phyloP scores from a whole-genome alignment of 2,329 filamentous ascomycete genomes.

The Aspergillus pseudoterreus region DNA sequence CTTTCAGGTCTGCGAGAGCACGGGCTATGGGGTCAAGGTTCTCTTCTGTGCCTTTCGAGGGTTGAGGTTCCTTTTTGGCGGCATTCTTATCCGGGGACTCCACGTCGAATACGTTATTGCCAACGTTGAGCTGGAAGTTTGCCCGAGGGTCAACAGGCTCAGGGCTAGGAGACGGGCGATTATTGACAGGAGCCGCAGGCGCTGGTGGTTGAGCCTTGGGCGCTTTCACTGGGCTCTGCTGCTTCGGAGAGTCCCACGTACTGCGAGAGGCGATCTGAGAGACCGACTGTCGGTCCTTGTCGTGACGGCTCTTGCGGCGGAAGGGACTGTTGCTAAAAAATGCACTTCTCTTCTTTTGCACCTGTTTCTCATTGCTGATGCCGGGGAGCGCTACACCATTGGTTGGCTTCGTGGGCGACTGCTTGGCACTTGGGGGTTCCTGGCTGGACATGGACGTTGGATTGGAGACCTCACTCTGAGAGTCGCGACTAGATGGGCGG shows the following conservation, averaged over 20 bases:
- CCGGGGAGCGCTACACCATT: constrained; percentile 40
- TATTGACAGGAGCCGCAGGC: constrained; percentile 11
- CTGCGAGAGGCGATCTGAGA: constrained; percentile 45
- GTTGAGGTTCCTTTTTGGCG: constrained; percentile 37
- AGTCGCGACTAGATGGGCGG: constrained; percentile 79
- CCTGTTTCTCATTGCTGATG: constrained; percentile 59
- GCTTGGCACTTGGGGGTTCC: constrained; percentile 70
- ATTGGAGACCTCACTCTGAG: constrained; percentile 85
- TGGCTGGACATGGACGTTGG: constrained; percentile 85
- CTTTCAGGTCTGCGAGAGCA: constrained; percentile 89
- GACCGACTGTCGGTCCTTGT: constrained; percentile 54
- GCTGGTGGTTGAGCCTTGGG: constrained; percentile 16
- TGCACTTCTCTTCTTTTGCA: constrained; percentile 69
- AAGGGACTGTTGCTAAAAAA: constrained; percentile 96
- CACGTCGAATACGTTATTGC: constrained; percentile 94
- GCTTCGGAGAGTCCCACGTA: constrained; percentile 49
- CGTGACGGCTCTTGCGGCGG: constrained; percentile 79
- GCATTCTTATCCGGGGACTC: constrained; percentile 67
- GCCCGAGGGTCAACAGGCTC: constrained; percentile 88
- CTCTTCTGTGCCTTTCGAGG: constrained; percentile 48
- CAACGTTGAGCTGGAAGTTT: constrained; percentile 88
- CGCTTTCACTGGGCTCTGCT: constrained; percentile 45
- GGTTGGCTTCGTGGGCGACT: constrained; percentile 66
- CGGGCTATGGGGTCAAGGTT: constrained; percentile 84
- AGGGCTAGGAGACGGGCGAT: constrained; percentile 56